A percentile compares a stretch with the other conserved stretches of the same genome.
Evolutionary conservation across 805 yeast species (phyloP).

Genomic region (Monosporozyma servazzii): DNA sequence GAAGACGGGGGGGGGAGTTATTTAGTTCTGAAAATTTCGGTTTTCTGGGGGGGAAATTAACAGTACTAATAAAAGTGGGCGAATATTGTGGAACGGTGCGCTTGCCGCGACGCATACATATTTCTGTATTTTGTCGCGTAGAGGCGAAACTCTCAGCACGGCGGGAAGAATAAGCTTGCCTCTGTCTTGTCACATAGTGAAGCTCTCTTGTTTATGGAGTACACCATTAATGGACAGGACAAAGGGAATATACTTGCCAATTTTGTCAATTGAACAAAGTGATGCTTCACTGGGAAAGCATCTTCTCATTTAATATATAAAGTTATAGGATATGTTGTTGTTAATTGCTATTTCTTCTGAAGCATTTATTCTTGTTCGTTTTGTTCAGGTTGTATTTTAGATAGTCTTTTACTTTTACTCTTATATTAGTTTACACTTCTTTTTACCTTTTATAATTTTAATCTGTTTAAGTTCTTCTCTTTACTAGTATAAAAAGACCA

Average conservation of each 20-base stretch:
- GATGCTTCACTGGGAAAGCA: background rate
- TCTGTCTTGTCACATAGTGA: too few species aligned
- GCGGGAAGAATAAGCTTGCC: too few species aligned
- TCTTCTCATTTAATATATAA: background rate
- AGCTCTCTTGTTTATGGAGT: too few species aligned
- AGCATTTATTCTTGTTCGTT: background rate
- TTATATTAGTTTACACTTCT: background rate
- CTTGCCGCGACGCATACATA: background rate
- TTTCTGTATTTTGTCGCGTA: background rate
- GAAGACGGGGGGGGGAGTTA: background rate
- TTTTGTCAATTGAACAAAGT: too few species aligned
- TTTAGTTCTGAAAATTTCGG: background rate
- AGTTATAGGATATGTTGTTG: background rate
- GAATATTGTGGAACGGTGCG: background rate
- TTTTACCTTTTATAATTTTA: too few species aligned
- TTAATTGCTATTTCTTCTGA: background rate
- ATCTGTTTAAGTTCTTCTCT: background rate
- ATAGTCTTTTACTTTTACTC: background rate
- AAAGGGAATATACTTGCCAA: too few species aligned
- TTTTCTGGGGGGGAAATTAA: background rate
- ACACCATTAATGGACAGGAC: too few species aligned
- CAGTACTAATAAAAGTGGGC: background rate
- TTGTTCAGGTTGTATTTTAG: background rate
- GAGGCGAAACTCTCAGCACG: background rate
- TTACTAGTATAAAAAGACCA: background rate